Evolutionary conservation across 2,329 filamentous ascomycete genomes (phyloP).

Genomic region (Exophiala lecanii-corni): DNA sequence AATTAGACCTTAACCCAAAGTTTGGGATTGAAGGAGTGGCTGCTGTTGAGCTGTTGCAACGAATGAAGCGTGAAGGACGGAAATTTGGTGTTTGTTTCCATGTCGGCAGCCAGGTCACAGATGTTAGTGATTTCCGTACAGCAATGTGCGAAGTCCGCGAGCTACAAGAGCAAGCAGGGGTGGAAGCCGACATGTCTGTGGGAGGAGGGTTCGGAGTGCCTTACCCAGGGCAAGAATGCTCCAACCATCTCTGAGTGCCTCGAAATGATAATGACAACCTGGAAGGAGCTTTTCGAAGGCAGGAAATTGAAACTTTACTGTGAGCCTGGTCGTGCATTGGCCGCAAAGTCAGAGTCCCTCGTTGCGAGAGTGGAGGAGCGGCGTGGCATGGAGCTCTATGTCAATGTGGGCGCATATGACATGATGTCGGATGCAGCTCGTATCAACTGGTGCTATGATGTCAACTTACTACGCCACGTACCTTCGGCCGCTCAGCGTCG

Average conservation of each 20-base stretch:
- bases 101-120: slow-evolving; percentile 6
- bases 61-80: background rate
- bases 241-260: background rate
- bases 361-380: background rate
- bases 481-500: background rate
- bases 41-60: background rate
- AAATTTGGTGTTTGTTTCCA: slow-evolving; percentile 4
- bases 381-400: background rate
- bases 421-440: background rate
- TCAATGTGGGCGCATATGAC: slow-evolving; percentile 4
- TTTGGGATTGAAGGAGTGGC: background rate
- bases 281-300: too few relatives aligned
- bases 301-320: too few relatives aligned
- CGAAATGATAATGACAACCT: background rate
- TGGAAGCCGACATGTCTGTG: too few relatives aligned
- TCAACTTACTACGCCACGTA: background rate
- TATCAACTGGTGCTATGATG: background rate
- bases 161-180: too few relatives aligned
- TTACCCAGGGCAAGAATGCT: slow-evolving; percentile 2
- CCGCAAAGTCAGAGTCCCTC: background rate
- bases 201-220: slow-evolving; percentile 1
- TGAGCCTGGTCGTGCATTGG: slow-evolving; percentile 1
- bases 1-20: background rate
- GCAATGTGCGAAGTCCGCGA: too few relatives aligned
- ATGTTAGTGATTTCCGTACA: background rate